Base-by-base conservation (phyloP, 371 early-diverging fungal genomes). In the Mortierella sp. region DNA sequence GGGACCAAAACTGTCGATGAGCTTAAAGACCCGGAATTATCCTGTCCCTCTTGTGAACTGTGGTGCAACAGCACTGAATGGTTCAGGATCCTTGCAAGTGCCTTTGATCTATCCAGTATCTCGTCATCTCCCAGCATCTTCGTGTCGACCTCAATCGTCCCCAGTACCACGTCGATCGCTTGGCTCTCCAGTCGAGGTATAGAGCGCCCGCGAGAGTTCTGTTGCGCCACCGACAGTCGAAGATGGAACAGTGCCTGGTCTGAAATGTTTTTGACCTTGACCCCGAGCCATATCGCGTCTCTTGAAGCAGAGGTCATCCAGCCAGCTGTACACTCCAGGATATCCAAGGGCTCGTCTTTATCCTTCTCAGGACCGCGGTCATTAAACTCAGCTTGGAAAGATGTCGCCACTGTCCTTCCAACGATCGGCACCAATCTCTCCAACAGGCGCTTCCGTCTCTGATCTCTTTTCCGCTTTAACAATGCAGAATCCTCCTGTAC, bases 381-480 rank as follows among this genome's bases (percentile, higher is more conserved):
- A 11, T 34, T 51, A 70, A 19, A 28, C 5, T 53, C 50, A 37
- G 16, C 8, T 5, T 28, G 48, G 13, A 73, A 72, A 0, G 54
- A 10, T 11, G 73, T 44, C 2, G 48, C 43, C n/a, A 74, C 72
- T 2, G 75, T 67, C 19, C 11, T 61, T 10, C 82, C 78, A 3
- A 78, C 55, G 26, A 82, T 82, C 6, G 74, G 72, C 11, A 64
- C 51, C 59, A 82, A 28, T 13, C 82, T 74, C 9, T 82, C 57
- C 31, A 78, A 72, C 0, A 78, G 34, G 19, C 59, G 74, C 28
- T 69, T 74, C 44, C 53, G 72, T 19, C 61, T 71, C 21, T 73
- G 72, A 21, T 31, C 28, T 43, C 69, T 43, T 48, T 72, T 82
- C 31, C 31, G 61, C 10, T 72, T 75, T n/a, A 74, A 71, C 19